Evolutionary conservation across 2,329 filamentous ascomycete species (phyloP), one percentile per base, ranked within the genome.

Genomic region (Trichophyton equinum): DNA sequence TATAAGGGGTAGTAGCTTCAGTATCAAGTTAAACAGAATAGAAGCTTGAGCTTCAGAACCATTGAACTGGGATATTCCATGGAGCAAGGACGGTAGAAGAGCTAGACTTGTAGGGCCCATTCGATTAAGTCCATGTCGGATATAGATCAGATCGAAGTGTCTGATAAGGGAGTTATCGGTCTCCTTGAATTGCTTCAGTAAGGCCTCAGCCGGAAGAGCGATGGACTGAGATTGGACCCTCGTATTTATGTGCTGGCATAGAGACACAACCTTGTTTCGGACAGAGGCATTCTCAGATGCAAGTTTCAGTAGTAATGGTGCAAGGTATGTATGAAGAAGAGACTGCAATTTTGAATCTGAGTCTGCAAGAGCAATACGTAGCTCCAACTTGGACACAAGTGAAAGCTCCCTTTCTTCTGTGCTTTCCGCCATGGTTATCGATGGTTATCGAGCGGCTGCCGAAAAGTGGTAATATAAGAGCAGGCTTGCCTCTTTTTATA

Each of bases 161-260:
- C 89, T 86, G 65, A 99, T 84, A 42, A 96, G 79, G 0, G 85
- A 78, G 11, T 85, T 86, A 44, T 84, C 79, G 42, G 83, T 84
- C 22, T 88, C 83, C 73, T 95, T 95, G 79, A 95, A 96, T 72
- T 97, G 94, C 67, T 91, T 86, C 60, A 97, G 74, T 18, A 99
- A 79, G 15, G 85, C 84, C n/a, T 84, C 82, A 11, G 97, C 91
- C 0, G 94, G 94, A 4, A 99, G 78, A 60, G 91, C 80, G 65
- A 96, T 84, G 7, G 80, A 78, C 61, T 78, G 79, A 65, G 81
- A 75, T 70, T 84, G 81, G 65, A 84, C 78, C 62, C 84, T 76
- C 18, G 84, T 85, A 69, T 85, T 88, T 73, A 89, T 76, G 75
- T 89, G 86, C 70, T 87, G 84, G 69, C 85, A 88, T 65, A 88